phyloP scores from a whole-genome alignment of 345 rosid species.

The Anastatica hierochuntica region DNA sequence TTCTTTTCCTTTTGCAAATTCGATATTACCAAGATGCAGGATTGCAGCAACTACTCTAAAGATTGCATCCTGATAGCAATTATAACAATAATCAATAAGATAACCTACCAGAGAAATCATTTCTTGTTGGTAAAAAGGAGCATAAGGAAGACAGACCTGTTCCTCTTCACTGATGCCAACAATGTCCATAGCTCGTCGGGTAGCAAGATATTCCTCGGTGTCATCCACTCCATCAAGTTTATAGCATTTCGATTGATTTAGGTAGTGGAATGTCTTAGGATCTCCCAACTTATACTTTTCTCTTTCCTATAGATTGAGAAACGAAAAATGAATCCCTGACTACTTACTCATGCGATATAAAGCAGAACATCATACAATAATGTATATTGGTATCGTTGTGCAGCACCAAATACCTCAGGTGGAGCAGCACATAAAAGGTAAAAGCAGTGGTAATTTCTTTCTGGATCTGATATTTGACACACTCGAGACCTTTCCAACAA shows the following conservation, averaged over 20 bases:
- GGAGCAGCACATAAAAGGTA: slow-evolving; percentile 97
- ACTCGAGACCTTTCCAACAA: slow-evolving; percentile 97
- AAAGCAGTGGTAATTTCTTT: slow-evolving; percentile 96
- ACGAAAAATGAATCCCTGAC: not conserved
- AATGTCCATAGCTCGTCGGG: slow-evolving; percentile 97
- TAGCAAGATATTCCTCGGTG: slow-evolving; percentile 83
- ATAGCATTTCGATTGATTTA: slow-evolving; percentile 83
- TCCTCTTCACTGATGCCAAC: slow-evolving; percentile 98
- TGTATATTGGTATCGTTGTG: not conserved
- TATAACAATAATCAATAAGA: slow-evolving; percentile 14
- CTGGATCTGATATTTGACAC: slow-evolving; percentile 96
- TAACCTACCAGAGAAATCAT: slow-evolving; percentile 9
- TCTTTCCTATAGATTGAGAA: slow-evolving; percentile 46
- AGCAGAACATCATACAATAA: slow-evolving; percentile 2
- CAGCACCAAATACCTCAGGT: slow-evolving; percentile 59
- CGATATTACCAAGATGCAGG: slow-evolving; percentile 88
- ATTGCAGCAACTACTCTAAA: slow-evolving; percentile 95
- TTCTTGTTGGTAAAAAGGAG: slow-evolving; percentile 11
- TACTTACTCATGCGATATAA: slow-evolving; percentile 7
- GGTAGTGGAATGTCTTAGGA: slow-evolving; percentile 71
- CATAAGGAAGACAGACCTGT: slow-evolving; percentile 48
- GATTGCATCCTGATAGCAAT: slow-evolving; percentile 68
- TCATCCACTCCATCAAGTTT: slow-evolving; percentile 82
- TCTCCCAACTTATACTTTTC: slow-evolving; percentile 69
- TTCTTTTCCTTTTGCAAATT: slow-evolving; percentile 86